Conservation (phyloP, 352 stramenopile genomes). For the Globisporangium iwayamae region DNA sequence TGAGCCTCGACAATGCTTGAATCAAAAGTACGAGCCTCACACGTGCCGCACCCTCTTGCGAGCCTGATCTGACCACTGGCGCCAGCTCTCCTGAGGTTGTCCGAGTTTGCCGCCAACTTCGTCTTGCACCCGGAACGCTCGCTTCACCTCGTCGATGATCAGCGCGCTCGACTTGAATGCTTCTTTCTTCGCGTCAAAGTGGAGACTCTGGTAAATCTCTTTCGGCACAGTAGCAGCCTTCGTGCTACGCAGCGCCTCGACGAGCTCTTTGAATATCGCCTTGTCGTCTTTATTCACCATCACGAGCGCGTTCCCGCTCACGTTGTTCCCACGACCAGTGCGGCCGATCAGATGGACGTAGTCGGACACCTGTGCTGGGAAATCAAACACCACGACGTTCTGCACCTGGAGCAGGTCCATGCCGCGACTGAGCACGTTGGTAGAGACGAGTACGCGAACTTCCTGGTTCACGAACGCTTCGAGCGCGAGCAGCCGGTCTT, state of each 20-base stretch:
- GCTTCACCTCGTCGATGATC: constrained; percentile 44
- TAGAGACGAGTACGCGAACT: constrained; percentile 53
- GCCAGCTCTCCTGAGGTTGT: constrained; percentile 6
- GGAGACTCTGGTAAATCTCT: constrained; percentile 42
- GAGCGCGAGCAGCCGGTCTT: constrained; percentile 44
- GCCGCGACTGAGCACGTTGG: constrained; percentile 66
- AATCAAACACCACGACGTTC: constrained; percentile 74
- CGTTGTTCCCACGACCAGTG: constrained; percentile 25
- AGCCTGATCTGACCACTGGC: constrained; percentile 11
- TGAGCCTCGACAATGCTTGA: not conserved
- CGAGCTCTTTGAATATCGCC: constrained; percentile 40
- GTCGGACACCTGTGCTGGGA: constrained; percentile 48
- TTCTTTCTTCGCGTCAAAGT: constrained; percentile 18
- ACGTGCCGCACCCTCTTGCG: not conserved
- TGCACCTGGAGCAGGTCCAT: constrained; percentile 66
- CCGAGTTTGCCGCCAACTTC: constrained; percentile 12
- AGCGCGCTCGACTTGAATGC: constrained; percentile 11
- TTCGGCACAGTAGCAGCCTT: constrained; percentile 26
- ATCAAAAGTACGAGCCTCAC: not conserved
- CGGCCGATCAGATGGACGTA: constrained; percentile 71
- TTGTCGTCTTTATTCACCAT: constrained; percentile 45
- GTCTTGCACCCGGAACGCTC: constrained; percentile 37
- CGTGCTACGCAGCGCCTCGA: constrained; percentile 27
- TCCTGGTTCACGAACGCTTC: constrained; percentile 58
- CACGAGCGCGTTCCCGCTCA: constrained; percentile 27